Evolutionary conservation across 306 rosid genomes (phyloP), one percentile per base, ranked within the genome.

Genomic region (Alnus rubra): DNA sequence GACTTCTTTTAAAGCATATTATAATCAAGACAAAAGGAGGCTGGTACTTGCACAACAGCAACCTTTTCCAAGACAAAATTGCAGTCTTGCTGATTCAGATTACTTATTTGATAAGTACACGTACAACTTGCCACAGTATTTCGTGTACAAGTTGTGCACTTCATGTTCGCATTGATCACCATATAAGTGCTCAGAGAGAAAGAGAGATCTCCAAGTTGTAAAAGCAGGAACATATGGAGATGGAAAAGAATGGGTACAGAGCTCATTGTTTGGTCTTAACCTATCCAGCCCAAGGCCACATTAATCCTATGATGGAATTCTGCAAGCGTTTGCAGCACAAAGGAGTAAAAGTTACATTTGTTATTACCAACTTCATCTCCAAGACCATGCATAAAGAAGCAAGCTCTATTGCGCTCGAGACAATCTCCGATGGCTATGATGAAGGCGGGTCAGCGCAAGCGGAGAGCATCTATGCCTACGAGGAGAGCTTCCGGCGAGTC

Each of bases 401-500:
- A 76, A 85, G 47, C 86, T 80, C 28, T 63, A 82, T 60, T 68
- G 7, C 16, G 39, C 74, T 54, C 42, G 97, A 88, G 23, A 80
- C 86, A 74, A 88, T 92, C 11, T 92, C 97, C 2, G 94, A 92
- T 19, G 91, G 97, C 12, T 92, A 30, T 74, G 94, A 92, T 48
- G 63, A 84, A 1, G 94, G 79, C n/a, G 92, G 94, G 28, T 88
- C 84, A 48, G 18, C 69, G 19, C 80, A 69, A 31, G 87, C 83
- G 11, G 72, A 50, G 1, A 73, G 56, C 63, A 70, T 82, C 60
- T 47, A 68, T 28, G 87, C 80, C 73, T 90, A 90, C 64, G 39
- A 90, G 1, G 50, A 80, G 64, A 75, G 42, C 74, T 7, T 14
- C 48, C 90, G 71, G 18, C 86, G 77, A 31, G 65, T 4, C 5